phyloP scores from a whole-genome alignment of 2,329 filamentous ascomycete genomes.

The Rhynchosporium graminicola region DNA sequence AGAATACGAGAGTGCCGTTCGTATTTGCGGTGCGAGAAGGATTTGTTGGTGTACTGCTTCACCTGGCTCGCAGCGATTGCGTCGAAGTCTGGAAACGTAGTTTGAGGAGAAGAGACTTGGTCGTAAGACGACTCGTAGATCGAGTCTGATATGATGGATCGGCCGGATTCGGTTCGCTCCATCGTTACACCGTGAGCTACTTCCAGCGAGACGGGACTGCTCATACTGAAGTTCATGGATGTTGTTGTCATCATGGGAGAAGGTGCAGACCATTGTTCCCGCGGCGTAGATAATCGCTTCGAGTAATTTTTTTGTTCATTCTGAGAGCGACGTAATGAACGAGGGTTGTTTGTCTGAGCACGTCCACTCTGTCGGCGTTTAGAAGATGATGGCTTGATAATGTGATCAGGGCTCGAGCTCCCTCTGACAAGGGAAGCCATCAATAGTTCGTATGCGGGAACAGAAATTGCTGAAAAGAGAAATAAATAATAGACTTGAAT shows the following conservation, averaged over 20 bases:
- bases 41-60: conserved; percentile 25
- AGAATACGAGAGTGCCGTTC: conserved; percentile 52
- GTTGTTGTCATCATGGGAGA: conserved; percentile 21
- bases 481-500: background rate
- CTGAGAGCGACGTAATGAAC: conserved; percentile 19
- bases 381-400: conserved; percentile 22
- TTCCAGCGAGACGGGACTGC: conserved; percentile 11
- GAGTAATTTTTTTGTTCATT: conserved; percentile 23
- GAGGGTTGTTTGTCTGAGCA: conserved; percentile 20
- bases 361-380: conserved; percentile 24
- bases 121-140: conserved; percentile 30
- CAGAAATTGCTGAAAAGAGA: conserved; percentile 6
- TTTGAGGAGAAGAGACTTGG: conserved; percentile 21
- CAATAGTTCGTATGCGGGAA: conserved; percentile 12
- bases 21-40: conserved; percentile 25
- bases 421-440: conserved; percentile 31
- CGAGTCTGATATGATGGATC: conserved; percentile 38
- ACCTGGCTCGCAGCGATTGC: conserved; percentile 33
- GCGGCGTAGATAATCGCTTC: conserved; percentile 23
- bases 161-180: conserved; percentile 39
- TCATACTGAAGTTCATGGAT: background rate
- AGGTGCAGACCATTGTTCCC: conserved; percentile 23
- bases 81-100: conserved; percentile 29
- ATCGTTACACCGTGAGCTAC: conserved; percentile 31
- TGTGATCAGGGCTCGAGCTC: conserved; percentile 27